Base-by-base conservation (phyloP, 495 filamentous ascomycete species). In the Entonaema liquescens region DNA sequence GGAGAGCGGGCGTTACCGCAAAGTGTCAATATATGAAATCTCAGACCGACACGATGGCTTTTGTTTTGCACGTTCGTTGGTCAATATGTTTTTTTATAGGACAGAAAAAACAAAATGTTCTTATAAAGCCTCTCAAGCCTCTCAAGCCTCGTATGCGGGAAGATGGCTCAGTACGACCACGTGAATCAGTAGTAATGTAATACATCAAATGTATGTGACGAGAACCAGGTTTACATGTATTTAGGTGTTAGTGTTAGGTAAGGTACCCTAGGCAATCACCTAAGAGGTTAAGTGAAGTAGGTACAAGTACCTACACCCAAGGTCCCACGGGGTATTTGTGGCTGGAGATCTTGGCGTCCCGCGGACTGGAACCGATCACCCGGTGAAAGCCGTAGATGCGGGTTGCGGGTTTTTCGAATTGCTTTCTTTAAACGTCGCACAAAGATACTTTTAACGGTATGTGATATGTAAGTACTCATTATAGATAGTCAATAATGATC, bases 171-270 rank as follows among this genome's bases (percentile, higher is more conserved):
- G n/a, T n/a, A n/a, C n/a, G n/a, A n/a, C 65, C 70, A 72, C 70
- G 70, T 72, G 70, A 72, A 65, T 19, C 6, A 59, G 65, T 61
- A 31, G 57, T 54, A 62, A 65, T 64, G 61, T 53, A 62, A 65
- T 64, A n/a, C n/a, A n/a, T n/a, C n/a, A n/a, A n/a, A n/a, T n/a
- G n/a, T n/a, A 61, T 69, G 59, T 59, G 69, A 73, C 26, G 44
- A 66, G 40, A 69, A 69, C 65, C 55, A 17, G 64, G 70, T n/a
- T n/a, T n/a, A n/a, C n/a, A n/a, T n/a, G n/a, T n/a, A n/a, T n/a
- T n/a, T n/a, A n/a, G n/a, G n/a, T n/a, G n/a, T n/a, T n/a, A n/a
- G n/a, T n/a, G n/a, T n/a, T 60, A 49, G 44, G 36, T 26, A 35
- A 57, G 8, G 28, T 33, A 33, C 31, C 31, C 11, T 7, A 33